A percentile compares a stretch with the other conserved stretches of the same genome.
These are phyloP conservation scores for Pythium insidiosum DNA, from an alignment of 352 stramenopile species.

Conservation along the genomic window DNA sequence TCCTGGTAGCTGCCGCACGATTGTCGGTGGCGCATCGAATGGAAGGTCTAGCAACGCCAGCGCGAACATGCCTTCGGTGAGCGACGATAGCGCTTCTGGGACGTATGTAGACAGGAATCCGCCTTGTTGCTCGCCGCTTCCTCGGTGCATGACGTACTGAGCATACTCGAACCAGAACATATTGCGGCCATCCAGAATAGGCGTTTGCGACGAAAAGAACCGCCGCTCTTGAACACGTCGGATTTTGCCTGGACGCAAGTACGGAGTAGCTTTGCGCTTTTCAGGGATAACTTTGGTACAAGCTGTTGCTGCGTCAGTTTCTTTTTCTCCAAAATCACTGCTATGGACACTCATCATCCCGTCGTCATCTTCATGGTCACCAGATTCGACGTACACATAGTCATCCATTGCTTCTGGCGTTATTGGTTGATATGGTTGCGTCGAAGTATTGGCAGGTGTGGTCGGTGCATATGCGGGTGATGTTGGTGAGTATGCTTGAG, in stretches of 20 bases:
- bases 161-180: slow-evolving; percentile 62
- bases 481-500: neutral
- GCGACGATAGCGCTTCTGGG: slow-evolving; percentile 25
- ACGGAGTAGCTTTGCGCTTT: slow-evolving; percentile 10
- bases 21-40: slow-evolving; percentile 7
- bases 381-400: neutral
- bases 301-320: neutral
- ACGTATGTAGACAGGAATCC: slow-evolving; percentile 54
- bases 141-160: slow-evolving; percentile 16
- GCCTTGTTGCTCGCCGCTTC: neutral
- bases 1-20: slow-evolving; percentile 11
- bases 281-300: neutral
- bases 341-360: neutral
- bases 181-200: slow-evolving; percentile 27
- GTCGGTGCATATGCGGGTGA: neutral
- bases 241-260: slow-evolving; percentile 35
- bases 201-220: slow-evolving; percentile 19
- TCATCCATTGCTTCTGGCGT: neutral
- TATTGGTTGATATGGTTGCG: neutral
- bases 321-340: neutral
- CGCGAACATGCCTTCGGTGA: slow-evolving; percentile 48
- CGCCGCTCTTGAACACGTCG: slow-evolving; percentile 34
- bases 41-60: slow-evolving; percentile 43
- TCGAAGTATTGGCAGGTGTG: too few species aligned
- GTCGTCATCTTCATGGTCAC: slow-evolving; percentile 6